Conservation (phyloP, 179 eudicot species). For the Beta macrorhiza region DNA sequence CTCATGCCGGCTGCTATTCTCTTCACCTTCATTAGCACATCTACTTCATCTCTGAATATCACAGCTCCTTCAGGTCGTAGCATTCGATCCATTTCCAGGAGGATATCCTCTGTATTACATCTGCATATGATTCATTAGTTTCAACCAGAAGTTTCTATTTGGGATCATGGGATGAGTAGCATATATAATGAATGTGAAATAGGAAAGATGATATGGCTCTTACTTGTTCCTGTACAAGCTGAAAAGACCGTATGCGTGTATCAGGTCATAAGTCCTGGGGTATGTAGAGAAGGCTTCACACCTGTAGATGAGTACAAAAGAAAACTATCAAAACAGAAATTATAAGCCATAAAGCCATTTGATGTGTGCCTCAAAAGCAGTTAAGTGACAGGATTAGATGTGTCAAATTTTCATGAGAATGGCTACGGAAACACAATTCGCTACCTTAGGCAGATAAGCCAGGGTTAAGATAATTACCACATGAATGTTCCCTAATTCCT, state of each 20-base stretch:
- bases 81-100: slow-evolving; percentile 44
- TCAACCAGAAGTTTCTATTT: too few relatives aligned
- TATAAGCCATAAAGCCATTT: too few relatives aligned
- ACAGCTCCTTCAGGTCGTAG: slow-evolving; percentile 47
- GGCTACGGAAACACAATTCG: neutral
- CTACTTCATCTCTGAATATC: slow-evolving; percentile 44
- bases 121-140: slow-evolving; percentile 21
- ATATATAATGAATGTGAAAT: too few relatives aligned
- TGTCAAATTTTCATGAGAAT: too few relatives aligned
- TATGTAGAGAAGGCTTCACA: slow-evolving; percentile 50
- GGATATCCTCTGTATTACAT: slow-evolving; percentile 42
- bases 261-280: slow-evolving; percentile 49
- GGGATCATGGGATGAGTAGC: too few relatives aligned
- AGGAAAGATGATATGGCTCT: neutral
- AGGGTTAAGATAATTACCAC: neutral
- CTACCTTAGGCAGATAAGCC: neutral
- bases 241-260: slow-evolving; percentile 44
- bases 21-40: slow-evolving; percentile 42
- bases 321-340: neutral
- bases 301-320: slow-evolving; percentile 24
- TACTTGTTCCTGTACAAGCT: slow-evolving; percentile 45
- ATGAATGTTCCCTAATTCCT: too few relatives aligned
- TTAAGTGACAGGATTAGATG: neutral
- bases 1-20: slow-evolving; percentile 41
- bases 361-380: neutral